Base-by-base conservation (phyloP, 2,329 filamentous ascomycete species). In the Fusarium nematophilum region DNA sequence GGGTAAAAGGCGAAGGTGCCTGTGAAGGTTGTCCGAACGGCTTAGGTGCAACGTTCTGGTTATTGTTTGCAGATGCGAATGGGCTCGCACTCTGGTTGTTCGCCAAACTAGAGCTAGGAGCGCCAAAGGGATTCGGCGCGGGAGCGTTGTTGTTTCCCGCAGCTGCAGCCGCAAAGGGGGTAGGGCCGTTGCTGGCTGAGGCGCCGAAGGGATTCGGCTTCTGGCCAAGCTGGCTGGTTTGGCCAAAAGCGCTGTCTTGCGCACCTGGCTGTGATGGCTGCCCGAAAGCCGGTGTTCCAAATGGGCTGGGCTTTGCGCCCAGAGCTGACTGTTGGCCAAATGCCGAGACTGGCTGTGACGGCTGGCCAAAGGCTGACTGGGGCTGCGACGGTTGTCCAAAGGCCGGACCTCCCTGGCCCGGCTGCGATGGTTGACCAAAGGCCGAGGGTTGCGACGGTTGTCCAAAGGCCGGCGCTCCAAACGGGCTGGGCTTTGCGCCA, bases 361-460 rank as follows among this genome's bases (percentile, higher is more conserved):
- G 59, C 33, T 82, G 77, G 3, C 81, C 78, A 58, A 86, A 85
- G 1, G 75, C 71, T 40, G 72, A 76, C 9, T 70, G 33, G 8
- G 62, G 50, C 40, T 66, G 70, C 8, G 65, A 51, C 10, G 71
- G 65, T 43, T 73, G 71, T 2, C 69, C 70, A 43, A 76, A 75
- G 0, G 68, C 53, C 3, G 65, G 59, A 3, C 61, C 51, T 8
- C 38, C 68, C 52, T 40, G 76, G 67, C 33, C 70, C 31, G 73
- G 68, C 47, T 78, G 76, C 7, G 80, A 74, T 9, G 77, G 65
- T 51, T 82, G 76, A 2, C 78, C 75, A 64, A 83, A 83, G 0
- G 69, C 61, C 4, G 70, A 62, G 6, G 71, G 65, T 14, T 72
- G 68, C 43, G 71, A 60, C 6, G 71, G 65, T 17, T 73, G 68